Conservation (phyloP, 2,329 filamentous ascomycete species). For the Sporothrix mexicana region DNA sequence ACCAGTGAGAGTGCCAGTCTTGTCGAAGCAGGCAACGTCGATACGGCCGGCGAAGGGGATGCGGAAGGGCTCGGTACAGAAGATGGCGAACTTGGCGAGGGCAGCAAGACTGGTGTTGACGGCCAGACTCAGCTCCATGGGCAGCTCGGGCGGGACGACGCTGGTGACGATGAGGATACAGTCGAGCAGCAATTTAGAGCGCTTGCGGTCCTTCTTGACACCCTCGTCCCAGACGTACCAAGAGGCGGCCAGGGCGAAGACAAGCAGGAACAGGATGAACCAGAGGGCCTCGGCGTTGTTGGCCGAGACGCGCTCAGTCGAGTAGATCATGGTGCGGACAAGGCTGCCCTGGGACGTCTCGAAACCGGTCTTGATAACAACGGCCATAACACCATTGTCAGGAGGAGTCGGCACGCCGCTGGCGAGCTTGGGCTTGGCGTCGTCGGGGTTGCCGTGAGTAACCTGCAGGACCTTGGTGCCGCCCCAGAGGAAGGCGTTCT, state of each 20-base stretch:
- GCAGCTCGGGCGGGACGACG: slow-evolving; percentile 96
- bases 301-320: slow-evolving; percentile 96
- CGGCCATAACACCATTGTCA: slow-evolving; percentile 89
- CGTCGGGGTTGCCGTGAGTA: slow-evolving; percentile 80
- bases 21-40: slow-evolving; percentile 97
- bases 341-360: slow-evolving; percentile 98
- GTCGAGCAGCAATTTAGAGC: slow-evolving; percentile 95
- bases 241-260: slow-evolving; percentile 95
- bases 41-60: slow-evolving; percentile 96
- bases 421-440: slow-evolving; percentile 71
- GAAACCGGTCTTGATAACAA: slow-evolving; percentile 97
- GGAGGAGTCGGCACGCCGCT: slow-evolving; percentile 85
- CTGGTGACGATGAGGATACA: slow-evolving; percentile 98
- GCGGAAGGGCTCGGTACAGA: slow-evolving; percentile 97
- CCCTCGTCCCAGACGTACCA: slow-evolving; percentile 99
- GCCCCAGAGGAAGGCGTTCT: slow-evolving; percentile 94
- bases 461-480: slow-evolving; percentile 97
- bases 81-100: slow-evolving; percentile 93
- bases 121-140: slow-evolving; percentile 96
- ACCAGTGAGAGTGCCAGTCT: slow-evolving; percentile 94
- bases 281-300: slow-evolving; percentile 96
- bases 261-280: slow-evolving; percentile 94
- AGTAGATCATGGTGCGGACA: slow-evolving; percentile 99
- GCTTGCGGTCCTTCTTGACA: slow-evolving; percentile 90
- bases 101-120: slow-evolving; percentile 97